Evolutionary conservation across 1,139 yeast genomes (phyloP).

Genomic region (Taphrina communis): DNA sequence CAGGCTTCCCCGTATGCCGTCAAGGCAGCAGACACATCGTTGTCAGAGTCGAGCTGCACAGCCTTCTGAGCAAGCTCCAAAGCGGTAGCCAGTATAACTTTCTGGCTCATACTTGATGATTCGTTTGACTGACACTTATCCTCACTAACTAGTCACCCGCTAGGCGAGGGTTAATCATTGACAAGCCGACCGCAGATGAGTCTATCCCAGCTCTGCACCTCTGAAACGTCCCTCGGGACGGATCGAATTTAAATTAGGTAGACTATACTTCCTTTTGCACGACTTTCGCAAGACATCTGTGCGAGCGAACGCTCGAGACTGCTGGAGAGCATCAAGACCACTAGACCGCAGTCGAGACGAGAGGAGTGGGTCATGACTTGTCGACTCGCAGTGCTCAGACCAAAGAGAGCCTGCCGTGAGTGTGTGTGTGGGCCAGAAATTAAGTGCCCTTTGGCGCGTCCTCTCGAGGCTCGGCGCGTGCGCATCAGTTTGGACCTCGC

Average conservation of each 20-base stretch:
- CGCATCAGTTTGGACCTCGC: too few relatives aligned
- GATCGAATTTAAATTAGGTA: neutral
- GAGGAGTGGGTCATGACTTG: too few relatives aligned
- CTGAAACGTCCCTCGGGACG: too few relatives aligned
- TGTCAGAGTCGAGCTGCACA: slow-evolving; percentile 24
- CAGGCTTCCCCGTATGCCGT: slow-evolving; percentile 30
- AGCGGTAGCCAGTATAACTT: slow-evolving; percentile 25
- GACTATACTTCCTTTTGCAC: neutral
- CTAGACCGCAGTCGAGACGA: too few relatives aligned
- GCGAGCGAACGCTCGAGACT: neutral
- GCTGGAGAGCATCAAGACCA: too few relatives aligned
- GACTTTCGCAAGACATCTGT: neutral
- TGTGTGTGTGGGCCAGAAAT: too few relatives aligned
- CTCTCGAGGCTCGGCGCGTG: too few relatives aligned
- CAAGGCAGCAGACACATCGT: slow-evolving; percentile 21
- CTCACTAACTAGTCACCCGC: neutral
- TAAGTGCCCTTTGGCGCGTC: too few relatives aligned
- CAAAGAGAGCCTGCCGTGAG: too few relatives aligned
- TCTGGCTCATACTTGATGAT: slow-evolving; percentile 9
- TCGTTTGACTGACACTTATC: neutral
- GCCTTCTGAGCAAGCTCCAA: slow-evolving; percentile 33
- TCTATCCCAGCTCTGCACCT: too few relatives aligned
- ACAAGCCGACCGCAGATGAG: too few relatives aligned
- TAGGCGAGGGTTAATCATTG: neutral
- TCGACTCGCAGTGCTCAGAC: too few relatives aligned